Evolutionary conservation across 345 rosid genomes (phyloP).

Genomic region (Raphanus sativus): DNA sequence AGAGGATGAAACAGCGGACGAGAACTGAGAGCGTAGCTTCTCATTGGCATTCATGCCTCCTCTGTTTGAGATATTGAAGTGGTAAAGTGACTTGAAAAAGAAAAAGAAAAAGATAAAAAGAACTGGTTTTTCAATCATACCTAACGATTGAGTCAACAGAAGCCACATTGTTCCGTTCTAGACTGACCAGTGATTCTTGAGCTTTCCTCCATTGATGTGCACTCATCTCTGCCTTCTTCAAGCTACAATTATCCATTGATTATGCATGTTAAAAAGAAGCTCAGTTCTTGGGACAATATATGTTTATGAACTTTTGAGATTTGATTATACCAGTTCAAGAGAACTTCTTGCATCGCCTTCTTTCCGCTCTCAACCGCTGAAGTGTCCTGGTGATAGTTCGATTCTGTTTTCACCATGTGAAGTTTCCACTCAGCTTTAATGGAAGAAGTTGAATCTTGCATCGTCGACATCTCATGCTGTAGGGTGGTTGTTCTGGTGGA

Average conservation of each 20-base stretch:
- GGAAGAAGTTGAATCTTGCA: constrained; percentile 78
- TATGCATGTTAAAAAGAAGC: neutral
- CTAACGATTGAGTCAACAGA: constrained; percentile 85
- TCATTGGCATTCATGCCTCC: constrained; percentile 82
- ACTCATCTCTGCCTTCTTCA: constrained; percentile 73
- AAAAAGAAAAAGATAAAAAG: neutral
- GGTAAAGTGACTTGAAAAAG: constrained; percentile 4
- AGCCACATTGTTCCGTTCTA: constrained; percentile 78
- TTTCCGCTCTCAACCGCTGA: constrained; percentile 76
- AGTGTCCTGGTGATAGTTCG: constrained; percentile 62
- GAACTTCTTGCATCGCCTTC: constrained; percentile 75
- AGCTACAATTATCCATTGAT: constrained; percentile 46
- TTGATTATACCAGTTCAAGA: constrained; percentile 65
- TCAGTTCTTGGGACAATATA: neutral
- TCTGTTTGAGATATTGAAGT: constrained; percentile 39
- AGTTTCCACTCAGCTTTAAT: constrained; percentile 74
- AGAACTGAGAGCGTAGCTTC: constrained; percentile 58
- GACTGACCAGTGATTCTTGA: constrained; percentile 74
- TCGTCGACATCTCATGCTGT: constrained; percentile 89
- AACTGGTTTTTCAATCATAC: constrained; percentile 40
- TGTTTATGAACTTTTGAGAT: constrained; percentile 3
- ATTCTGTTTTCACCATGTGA: constrained; percentile 84
- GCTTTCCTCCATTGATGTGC: constrained; percentile 85
- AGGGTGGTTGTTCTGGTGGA: constrained; percentile 67
- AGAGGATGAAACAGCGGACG: constrained; percentile 72